Evolutionary conservation across 2,329 filamentous ascomycete genomes (phyloP), one percentile per base, ranked within the genome.

Genomic region (Pseudogymnoascus sp.): DNA sequence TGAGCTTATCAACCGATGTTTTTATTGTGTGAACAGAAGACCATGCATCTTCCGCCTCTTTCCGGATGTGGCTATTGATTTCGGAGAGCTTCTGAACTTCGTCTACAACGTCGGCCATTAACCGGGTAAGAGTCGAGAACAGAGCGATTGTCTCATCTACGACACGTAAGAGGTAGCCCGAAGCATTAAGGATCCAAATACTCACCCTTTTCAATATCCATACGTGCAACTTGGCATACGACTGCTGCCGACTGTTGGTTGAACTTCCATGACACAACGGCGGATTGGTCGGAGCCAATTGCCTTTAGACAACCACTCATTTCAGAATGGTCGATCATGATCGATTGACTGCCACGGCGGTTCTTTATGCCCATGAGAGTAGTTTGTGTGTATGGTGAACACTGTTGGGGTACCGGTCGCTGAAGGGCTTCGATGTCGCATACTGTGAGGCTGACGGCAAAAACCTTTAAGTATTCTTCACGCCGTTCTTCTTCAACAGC

Each of bases 201-300:
- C 66, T 61, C 70, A 73, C 79, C 80, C 68, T 81, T 82, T 62
- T 87, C 83, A 12, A 81, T 77, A 59, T 84, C 80, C 41, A 78
- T 73, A 37, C 84, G 78, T 41, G 81, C 79, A 28, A 83, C 83
- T 64, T 85, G 80, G 65, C 86, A 88, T 66, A 88, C 82, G 15
- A 83, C 72, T 43, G 83, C 74, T 2, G 83, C 83, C 65, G 85
- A 84, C 61, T 85, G 82, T 61, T 79, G 76, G 62, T 77, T 82
- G 70, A 85, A 85, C 65, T 81, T 83, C 73, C 84, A 88, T 22
- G 83, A 86, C 1, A 78, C 85, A 84, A 84, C 88, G 69, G 77
- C 81, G 47, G 84, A 82, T 1, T 80, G 77, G 22, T 79, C 76
- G 15, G 77, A 76, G 50, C 80, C 78, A 1, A 88, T 71, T 4